Evolutionary conservation across 495 filamentous ascomycete species (phyloP), one percentile per base, ranked within the genome.

Genomic region (Aspergillus indologenus): DNA sequence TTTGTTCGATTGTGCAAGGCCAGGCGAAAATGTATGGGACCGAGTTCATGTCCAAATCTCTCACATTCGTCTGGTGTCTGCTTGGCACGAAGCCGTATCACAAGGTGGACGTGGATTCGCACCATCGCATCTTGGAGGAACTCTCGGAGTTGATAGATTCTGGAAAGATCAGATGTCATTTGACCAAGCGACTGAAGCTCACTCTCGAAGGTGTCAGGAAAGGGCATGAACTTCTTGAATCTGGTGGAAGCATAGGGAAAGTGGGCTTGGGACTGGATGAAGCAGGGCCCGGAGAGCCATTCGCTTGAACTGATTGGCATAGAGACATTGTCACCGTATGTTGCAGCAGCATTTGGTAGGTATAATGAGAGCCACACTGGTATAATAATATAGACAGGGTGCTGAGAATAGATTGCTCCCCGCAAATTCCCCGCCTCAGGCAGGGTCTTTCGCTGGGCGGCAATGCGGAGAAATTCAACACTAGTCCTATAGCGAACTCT

Each of bases 31-130:
- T 72, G 68, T 70, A 72, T 52, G 70, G 71, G 1, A 72, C 71
- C 12, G 65, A 70, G 51, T 70, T 64, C 55, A 72, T 74, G 71
- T 68, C 69, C 40, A 74, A 74, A 61, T 67, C 58, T 23, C 40
- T 74, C 56, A 64, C 68, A n/a, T 74, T 71, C 58, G 52, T 62
- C 20, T 74, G 71, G 70, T 63, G 56, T 55, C 52, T 69, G 40
- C 40, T 74, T 12, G 70, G 70, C 11, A 66, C 68, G 46, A 68
- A 71, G 45, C 59, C 58, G 34, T 53, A 53, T 20, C 44, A 59
- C 29, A 15, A 48, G 24, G 45, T 57, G 3, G 55, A 57, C 11
- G 17, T 47, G 5, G 50, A 44, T 12, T 55, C 50, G n/a, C 52
- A 60, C 22, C 45, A 26, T 50, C 24, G 20, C 15, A 48, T 46